Percentiles rank a stretch among this genome's conserved stretches.
Conservation (phyloP, 352 stramenopile genomes). For the Phytophthora europaea region DNA sequence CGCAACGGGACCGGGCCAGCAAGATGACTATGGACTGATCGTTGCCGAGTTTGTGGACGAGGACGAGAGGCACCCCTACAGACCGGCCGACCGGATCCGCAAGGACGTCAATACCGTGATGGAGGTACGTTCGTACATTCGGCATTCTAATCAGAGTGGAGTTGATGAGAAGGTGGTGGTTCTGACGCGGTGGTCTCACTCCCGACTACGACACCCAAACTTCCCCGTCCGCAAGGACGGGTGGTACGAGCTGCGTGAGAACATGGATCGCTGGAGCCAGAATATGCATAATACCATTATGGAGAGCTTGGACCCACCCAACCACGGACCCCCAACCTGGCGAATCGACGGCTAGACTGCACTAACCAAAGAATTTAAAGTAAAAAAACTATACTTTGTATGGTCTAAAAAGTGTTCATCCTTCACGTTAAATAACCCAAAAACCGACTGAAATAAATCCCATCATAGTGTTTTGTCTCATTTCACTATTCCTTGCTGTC, state of each 20-base stretch:
- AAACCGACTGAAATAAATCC: slow-evolving; percentile 9
- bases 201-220: slow-evolving; percentile 37
- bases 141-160: slow-evolving; percentile 6
- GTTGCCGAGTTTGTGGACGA: slow-evolving; percentile 45
- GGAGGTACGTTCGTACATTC: slow-evolving; percentile 29
- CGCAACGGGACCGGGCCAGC: neutral
- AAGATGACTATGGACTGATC: slow-evolving; percentile 39
- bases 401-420: too few relatives aligned
- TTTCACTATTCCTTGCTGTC: slow-evolving; percentile 4
- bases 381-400: too few relatives aligned
- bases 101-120: slow-evolving; percentile 47
- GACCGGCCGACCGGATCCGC: slow-evolving; percentile 34
- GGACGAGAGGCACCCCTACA: slow-evolving; percentile 46
- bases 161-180: slow-evolving; percentile 49
- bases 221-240: slow-evolving; percentile 36
- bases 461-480: neutral
- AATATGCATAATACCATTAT: slow-evolving; percentile 52
- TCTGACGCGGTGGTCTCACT: slow-evolving; percentile 51
- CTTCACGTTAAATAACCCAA: too few relatives aligned
- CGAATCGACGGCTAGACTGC: slow-evolving; percentile 1
- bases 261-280: slow-evolving; percentile 53
- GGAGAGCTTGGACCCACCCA: slow-evolving; percentile 30
- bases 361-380: too few relatives aligned
- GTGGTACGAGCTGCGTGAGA: slow-evolving; percentile 49
- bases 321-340: slow-evolving; percentile 15